Percentiles rank a stretch among this genome's conserved stretches.
phyloP scores from a whole-genome alignment of 495 filamentous ascomycete genomes.

The Pseudoneurospora amorphoporcata region DNA sequence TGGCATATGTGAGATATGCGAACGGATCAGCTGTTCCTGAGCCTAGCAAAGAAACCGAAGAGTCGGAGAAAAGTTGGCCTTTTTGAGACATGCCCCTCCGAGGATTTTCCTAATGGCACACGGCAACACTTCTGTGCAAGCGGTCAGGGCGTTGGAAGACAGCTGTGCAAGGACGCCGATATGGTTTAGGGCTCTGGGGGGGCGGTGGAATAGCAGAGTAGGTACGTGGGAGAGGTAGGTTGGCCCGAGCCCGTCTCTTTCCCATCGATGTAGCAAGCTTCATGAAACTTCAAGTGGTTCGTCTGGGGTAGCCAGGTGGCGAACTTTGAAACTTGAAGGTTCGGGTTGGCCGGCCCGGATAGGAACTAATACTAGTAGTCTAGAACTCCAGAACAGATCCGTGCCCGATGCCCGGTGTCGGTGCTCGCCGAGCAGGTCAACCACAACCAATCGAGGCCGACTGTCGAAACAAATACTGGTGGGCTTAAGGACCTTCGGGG shows the following conservation, averaged over 20 bases:
- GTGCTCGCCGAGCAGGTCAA: background rate
- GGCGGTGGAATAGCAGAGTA: background rate
- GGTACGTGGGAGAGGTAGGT: background rate
- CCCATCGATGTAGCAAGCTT: background rate
- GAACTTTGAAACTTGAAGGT: background rate
- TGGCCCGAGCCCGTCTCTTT: background rate
- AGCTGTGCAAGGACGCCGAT: background rate
- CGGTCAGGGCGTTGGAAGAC: background rate
- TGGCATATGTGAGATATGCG: background rate
- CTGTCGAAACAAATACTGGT: background rate
- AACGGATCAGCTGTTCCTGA: background rate
- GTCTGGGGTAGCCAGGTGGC: background rate
- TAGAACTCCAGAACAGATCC: background rate
- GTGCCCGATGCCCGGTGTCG: background rate
- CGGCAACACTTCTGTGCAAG: background rate
- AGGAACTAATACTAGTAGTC: background rate
- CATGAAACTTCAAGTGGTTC: background rate
- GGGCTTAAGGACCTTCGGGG: background rate
- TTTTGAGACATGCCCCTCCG: background rate
- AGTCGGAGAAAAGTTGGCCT: background rate
- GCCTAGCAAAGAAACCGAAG: background rate
- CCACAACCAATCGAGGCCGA: background rate
- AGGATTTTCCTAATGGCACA: background rate
- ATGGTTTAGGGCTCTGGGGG: background rate
- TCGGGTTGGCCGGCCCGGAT: background rate